Conservation (phyloP, 2,329 filamentous ascomycete genomes). For the Cladosporium sp. region DNA sequence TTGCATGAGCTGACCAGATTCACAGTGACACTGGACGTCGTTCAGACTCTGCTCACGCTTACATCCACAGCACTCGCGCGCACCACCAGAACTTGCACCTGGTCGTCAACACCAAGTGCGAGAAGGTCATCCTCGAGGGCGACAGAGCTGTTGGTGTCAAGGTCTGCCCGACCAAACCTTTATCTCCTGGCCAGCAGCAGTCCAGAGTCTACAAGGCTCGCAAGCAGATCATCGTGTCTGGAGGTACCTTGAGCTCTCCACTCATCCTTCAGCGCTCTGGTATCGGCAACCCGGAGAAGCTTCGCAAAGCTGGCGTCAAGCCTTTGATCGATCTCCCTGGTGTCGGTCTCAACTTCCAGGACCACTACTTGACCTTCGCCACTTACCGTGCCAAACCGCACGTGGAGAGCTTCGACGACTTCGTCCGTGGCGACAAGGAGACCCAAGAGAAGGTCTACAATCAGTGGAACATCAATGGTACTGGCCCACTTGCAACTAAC, state of each 20-base stretch:
- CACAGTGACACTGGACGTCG: slow-evolving; percentile 43
- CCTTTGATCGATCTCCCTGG: slow-evolving; percentile 46
- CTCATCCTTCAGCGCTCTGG: slow-evolving; percentile 61
- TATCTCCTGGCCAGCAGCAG: slow-evolving; percentile 51
- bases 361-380: slow-evolving; percentile 52
- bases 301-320: slow-evolving; percentile 44
- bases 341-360: slow-evolving; percentile 52
- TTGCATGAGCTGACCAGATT: not conserved
- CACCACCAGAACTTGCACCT: slow-evolving; percentile 56
- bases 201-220: slow-evolving; percentile 61
- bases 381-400: slow-evolving; percentile 52
- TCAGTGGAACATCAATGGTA: slow-evolving; percentile 76
- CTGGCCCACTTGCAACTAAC: slow-evolving; percentile 71
- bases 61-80: slow-evolving; percentile 44
- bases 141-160: slow-evolving; percentile 24
- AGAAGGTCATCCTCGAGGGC: slow-evolving; percentile 47
- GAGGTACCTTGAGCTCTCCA: slow-evolving; percentile 52
- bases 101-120: slow-evolving; percentile 36
- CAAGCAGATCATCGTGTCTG: slow-evolving; percentile 58
- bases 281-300: slow-evolving; percentile 49
- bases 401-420: slow-evolving; percentile 76
- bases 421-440: slow-evolving; percentile 67
- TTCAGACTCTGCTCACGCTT: slow-evolving; percentile 53
- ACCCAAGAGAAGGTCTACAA: slow-evolving; percentile 70
- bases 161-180: slow-evolving; percentile 62